Evolutionary conservation across 139 green algal species (phyloP), one percentile per base, ranked within the genome.

Genomic region (Micromonas commoda): DNA sequence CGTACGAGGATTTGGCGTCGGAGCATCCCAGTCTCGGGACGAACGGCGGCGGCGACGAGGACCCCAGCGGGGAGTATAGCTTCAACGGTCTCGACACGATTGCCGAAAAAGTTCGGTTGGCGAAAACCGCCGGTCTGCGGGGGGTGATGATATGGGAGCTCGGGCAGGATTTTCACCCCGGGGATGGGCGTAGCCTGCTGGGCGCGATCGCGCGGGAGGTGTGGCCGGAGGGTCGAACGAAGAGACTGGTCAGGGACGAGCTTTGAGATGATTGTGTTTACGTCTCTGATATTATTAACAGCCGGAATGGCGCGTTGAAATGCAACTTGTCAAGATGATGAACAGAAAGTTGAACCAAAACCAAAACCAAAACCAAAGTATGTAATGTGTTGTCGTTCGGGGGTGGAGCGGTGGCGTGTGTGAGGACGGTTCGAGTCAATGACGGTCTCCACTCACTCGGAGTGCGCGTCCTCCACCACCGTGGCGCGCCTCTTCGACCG

Each of bases 141-240:
- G 69, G 69, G 20, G 69, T 76, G 33, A 76, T 76, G 69, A 76
- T 76, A n/a, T 76, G 69, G 69, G 69, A 76, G 20, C 35, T 4
- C 3, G 69, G 69, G 34, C 69, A 76, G 33, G 69, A 76, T 37
- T 32, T 28, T 3, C 66, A 39, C 66, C 26, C 28, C 9, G 5
- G 9, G 26, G 9, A 69, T 13, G 61, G 9, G 45, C 45, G 45
- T 9, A 57, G 45, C 45, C 16, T 57, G 45, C 45, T 57, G 9
- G 45, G 9, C 45, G 45, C 16, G 9, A 16, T 57, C 45, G 45
- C 45, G 9, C 9, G 9, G 9, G 45, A 57, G 45, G 45, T 16
- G 45, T 57, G 45, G 45, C 9, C 9, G 45, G 45, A 57, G n/a
- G n/a, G n/a, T 57, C 9, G 16, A 57, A 16, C 9, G 45, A 57